These are phyloP conservation scores for Claviceps purpurea DNA, from an alignment of 2,329 filamentous ascomycete species.

Conservation along the genomic window DNA sequence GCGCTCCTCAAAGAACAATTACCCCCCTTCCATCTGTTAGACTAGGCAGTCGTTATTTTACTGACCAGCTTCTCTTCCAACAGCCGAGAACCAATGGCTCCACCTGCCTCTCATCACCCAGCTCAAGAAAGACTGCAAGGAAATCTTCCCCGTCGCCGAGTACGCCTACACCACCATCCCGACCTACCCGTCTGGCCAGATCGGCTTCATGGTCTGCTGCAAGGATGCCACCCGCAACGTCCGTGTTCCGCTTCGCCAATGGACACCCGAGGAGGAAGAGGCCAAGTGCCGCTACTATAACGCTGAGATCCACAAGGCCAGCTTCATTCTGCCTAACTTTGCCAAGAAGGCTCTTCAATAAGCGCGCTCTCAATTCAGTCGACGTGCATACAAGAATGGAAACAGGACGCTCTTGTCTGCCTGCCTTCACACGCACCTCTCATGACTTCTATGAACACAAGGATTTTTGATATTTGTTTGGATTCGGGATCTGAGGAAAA, in stretches of 20 bases:
- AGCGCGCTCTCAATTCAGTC: no score
- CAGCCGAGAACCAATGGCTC: constrained; percentile 99
- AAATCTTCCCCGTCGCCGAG: constrained; percentile 94
- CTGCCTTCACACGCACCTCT: no score
- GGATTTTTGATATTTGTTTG: no score
- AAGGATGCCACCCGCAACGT: constrained; percentile 81
- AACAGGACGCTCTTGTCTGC: neutral
- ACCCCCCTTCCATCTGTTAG: neutral
- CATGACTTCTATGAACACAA: no score
- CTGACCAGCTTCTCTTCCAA: constrained; percentile 8
- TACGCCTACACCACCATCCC: constrained; percentile 99
- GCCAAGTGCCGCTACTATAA: constrained; percentile 96
- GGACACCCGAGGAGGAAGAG: constrained; percentile 79
- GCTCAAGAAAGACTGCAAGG: constrained; percentile 92
- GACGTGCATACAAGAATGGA: constrained; percentile 1
- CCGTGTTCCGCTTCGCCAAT: constrained; percentile 69
- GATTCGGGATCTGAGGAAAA: no score
- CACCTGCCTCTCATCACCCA: constrained; percentile 86
- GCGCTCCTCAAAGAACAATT: neutral
- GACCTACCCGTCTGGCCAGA: constrained; percentile 97
- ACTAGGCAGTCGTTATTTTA: constrained; percentile 5
- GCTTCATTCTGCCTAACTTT: constrained; percentile 88
- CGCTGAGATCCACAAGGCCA: constrained; percentile 87
- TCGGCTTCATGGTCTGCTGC: constrained; percentile 99
- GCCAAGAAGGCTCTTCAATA: constrained; percentile 63